Base-by-base conservation (phyloP, 805 yeast genomes). In the Millerozyma acaciae region DNA sequence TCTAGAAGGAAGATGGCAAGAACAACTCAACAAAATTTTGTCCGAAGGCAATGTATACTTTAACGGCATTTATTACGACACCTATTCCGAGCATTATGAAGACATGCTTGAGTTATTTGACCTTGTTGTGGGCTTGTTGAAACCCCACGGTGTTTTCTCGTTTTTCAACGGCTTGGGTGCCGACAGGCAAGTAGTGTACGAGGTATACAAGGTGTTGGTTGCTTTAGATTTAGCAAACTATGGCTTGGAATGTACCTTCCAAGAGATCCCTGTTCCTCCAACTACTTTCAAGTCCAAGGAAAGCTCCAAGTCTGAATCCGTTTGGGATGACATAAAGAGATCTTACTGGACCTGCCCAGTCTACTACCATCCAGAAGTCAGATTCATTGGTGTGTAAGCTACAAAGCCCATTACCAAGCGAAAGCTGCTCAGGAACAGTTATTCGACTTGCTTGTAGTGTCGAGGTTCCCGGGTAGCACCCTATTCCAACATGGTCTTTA, bases 1-100 rank as follows among this genome's bases (percentile, higher is more conserved):
- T 1, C 60, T 90, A 21, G 84, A 78, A 47, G 97, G 97, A n/a
- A 75, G 86, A 54, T 89, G 97, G 97, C 96, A 90, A 57, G 93
- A 84, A 24, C 73, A 78, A 5, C 54, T 89, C 24, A 84, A 87
- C 21, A 64, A 66, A 17, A 63, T 90, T 21, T 55, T 89, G 17
- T 75, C 74, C 33, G 48, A 72, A 25, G 70, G 70, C 2, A 84
- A 84, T 16, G 78, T 83, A 1, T 83, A 78, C 48, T 84, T 89
- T 57, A 87, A 88, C 52, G 97, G 97, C 3, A 84, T 90, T 21
- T 89, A 89, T 58, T 89, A 84, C 53, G 97, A 89, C 55, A 90
- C 97, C 0, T 89, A 83, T 55, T 84, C 95, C 42, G 97, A 89
- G 53, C 94, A 86, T 53, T 89, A 90, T 56, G 69, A 69, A 40